A percentile compares a stretch with the other conserved stretches of the same genome.
phyloP scores from a whole-genome alignment of 495 filamentous ascomycete species.

The Xylaria palmicola region DNA sequence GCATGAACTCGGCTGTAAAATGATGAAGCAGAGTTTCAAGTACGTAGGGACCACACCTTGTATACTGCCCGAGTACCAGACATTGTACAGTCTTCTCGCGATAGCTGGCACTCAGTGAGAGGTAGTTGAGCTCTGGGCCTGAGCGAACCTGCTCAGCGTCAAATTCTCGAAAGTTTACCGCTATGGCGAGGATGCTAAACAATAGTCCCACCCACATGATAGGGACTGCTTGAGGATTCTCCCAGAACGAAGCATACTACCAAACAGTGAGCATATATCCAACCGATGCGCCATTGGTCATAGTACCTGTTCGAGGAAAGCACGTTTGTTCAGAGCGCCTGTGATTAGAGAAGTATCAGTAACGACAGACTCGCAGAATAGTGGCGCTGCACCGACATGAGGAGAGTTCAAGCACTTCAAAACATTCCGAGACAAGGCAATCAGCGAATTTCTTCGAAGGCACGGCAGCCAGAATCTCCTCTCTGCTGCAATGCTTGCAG shows the following conservation, averaged over 20 bases:
- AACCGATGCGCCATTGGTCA: neutral
- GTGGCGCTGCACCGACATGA: constrained; percentile 8
- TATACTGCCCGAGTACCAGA: constrained; percentile 41
- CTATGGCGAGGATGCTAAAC: constrained; percentile 28
- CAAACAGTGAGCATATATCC: neutral
- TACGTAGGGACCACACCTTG: constrained; percentile 39
- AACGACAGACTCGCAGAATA: neutral
- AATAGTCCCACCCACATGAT: constrained; percentile 32
- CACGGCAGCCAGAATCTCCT: constrained; percentile 14
- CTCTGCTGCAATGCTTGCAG: constrained; percentile 11
- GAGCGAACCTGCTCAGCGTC: constrained; percentile 17
- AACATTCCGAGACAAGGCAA: constrained; percentile 7
- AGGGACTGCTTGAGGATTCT: constrained; percentile 12
- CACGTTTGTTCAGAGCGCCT: constrained; percentile 14
- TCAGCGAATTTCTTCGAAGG: constrained; percentile 12
- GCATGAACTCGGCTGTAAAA: constrained; percentile 37
- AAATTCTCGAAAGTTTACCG: constrained; percentile 12
- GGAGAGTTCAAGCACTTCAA: constrained; percentile 15
- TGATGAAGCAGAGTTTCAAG: constrained; percentile 41
- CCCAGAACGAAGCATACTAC: constrained; percentile 35
- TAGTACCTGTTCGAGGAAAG: constrained; percentile 13
- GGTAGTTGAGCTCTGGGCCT: constrained; percentile 21
- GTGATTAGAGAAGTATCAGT: neutral
- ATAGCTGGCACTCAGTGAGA: constrained; percentile 25
- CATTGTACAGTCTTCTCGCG: constrained; percentile 34